Evolutionary conservation across 495 filamentous ascomycete genomes (phyloP).

Genomic region (Xylaria castorea): DNA sequence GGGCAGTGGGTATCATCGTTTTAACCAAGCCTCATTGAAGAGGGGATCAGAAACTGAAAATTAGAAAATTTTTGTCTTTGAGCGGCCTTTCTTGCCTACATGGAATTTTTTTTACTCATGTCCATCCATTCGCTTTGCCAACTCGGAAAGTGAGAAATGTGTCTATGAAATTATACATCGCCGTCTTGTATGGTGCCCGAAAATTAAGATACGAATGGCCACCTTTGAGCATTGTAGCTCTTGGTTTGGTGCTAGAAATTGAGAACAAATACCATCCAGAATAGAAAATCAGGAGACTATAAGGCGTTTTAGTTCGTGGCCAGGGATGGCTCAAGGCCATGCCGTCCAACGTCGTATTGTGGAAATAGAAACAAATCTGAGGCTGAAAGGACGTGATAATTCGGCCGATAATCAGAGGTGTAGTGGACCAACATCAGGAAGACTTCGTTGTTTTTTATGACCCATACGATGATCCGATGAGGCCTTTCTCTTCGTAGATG

Average conservation of each 20-base stretch:
- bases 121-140: background rate
- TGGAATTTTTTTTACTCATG: background rate
- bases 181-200: background rate
- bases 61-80: slow-evolving; percentile 17
- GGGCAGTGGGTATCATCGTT: slow-evolving; percentile 4
- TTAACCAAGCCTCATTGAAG: background rate
- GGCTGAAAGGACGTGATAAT: slow-evolving; percentile 3
- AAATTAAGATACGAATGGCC: background rate
- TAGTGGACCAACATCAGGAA: slow-evolving; percentile 49
- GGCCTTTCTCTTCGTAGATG: slow-evolving; percentile 57
- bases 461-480: slow-evolving; percentile 42
- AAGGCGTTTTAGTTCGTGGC: slow-evolving; percentile 31
- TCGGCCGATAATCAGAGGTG: slow-evolving; percentile 27
- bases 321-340: slow-evolving; percentile 44
- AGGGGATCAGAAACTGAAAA: background rate
- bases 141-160: slow-evolving; percentile 1
- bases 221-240: background rate
- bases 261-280: background rate
- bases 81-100: background rate
- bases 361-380: slow-evolving; percentile 26
- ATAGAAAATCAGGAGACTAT: slow-evolving; percentile 12
- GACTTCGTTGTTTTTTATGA: slow-evolving; percentile 60
- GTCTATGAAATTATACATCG: background rate
- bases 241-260: background rate
- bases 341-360: slow-evolving; percentile 44